These are phyloP conservation scores for Rickenella mellea DNA, from an alignment of 768 basidiomycete genomes.

Conservation along the genomic window DNA sequence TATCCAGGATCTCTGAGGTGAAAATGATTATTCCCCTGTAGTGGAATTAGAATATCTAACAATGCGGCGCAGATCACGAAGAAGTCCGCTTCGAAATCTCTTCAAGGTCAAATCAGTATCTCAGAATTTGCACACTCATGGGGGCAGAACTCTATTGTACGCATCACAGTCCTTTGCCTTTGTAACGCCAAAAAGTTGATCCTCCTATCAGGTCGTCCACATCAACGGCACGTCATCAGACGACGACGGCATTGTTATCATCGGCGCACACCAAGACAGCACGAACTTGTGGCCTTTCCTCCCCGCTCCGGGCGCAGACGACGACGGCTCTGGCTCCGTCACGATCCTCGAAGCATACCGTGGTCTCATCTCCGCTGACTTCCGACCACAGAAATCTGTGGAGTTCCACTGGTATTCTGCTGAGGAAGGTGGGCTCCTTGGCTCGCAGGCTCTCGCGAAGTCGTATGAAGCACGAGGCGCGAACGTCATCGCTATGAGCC, in stretches of 20 bases:
- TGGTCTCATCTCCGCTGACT: slow-evolving; percentile 57
- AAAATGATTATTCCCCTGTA: slow-evolving; percentile 1
- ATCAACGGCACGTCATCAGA: slow-evolving; percentile 61
- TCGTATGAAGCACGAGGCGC: slow-evolving; percentile 54
- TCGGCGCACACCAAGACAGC: slow-evolving; percentile 80
- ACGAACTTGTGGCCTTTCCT: slow-evolving; percentile 74
- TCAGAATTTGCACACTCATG: slow-evolving; percentile 71
- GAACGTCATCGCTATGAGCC: slow-evolving; percentile 76
- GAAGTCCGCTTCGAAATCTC: slow-evolving; percentile 45
- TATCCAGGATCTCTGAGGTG: slow-evolving; percentile 58
- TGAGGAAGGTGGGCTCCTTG: slow-evolving; percentile 79
- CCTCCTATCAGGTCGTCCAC: slow-evolving; percentile 47
- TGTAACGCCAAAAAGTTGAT: slow-evolving; percentile 5
- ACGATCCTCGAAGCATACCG: slow-evolving; percentile 75
- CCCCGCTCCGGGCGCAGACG: slow-evolving; percentile 75
- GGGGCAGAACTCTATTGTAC: slow-evolving; percentile 76
- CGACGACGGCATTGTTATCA: slow-evolving; percentile 56
- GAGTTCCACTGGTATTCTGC: slow-evolving; percentile 86
- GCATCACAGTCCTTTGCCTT: slow-evolving; percentile 12
- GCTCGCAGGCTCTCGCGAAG: slow-evolving; percentile 82
- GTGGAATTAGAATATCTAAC: not conserved
- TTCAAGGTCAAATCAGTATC: slow-evolving; percentile 51
- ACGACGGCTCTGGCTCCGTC: slow-evolving; percentile 53
- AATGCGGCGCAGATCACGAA: slow-evolving; percentile 44
- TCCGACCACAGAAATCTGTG: slow-evolving; percentile 52